Conservation (phyloP, 1,284 basidiomycete genomes). For the Ustilago cynodontis region DNA sequence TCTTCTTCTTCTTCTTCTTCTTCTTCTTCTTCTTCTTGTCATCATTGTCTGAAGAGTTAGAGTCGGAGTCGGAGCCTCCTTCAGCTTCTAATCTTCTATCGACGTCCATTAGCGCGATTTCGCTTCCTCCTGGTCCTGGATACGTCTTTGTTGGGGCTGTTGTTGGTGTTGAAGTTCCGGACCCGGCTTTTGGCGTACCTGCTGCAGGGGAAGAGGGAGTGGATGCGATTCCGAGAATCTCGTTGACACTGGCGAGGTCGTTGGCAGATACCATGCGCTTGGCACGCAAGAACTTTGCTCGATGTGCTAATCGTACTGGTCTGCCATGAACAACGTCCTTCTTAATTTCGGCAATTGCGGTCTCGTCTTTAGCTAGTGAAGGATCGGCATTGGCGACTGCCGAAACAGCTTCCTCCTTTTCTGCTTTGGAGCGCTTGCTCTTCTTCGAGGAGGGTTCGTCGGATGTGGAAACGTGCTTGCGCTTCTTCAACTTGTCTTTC, state of each 20-base stretch:
- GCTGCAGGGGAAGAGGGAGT: constrained; percentile 47
- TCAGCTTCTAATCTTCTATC: constrained; percentile 41
- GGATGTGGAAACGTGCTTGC: constrained; percentile 34
- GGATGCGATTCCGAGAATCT: constrained; percentile 64
- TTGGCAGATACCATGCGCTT: constrained; percentile 62
- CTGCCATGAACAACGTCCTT: constrained; percentile 30
- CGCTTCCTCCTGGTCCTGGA: constrained; percentile 47
- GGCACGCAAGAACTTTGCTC: constrained; percentile 67
- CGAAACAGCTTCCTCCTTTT: constrained; percentile 31
- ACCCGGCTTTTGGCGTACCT: constrained; percentile 29
- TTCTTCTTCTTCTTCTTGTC: constrained; percentile 21
- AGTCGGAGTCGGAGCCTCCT: constrained; percentile 3
- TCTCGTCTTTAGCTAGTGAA: constrained; percentile 18
- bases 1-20: constrained; percentile 25
- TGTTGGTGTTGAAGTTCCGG: constrained; percentile 35
- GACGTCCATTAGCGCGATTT: constrained; percentile 47
- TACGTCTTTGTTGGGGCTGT: constrained; percentile 31
- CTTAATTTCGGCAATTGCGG: constrained; percentile 41
- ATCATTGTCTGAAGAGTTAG: constrained; percentile 13
- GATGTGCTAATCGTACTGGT: constrained; percentile 48
- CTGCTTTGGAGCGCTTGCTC: constrained; percentile 27
- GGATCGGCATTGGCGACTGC: constrained; percentile 27
- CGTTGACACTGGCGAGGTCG: constrained; percentile 61
- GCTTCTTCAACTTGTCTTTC: constrained; percentile 35
- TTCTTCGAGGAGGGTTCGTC: constrained; percentile 21